Base-by-base conservation (phyloP, 2,329 filamentous ascomycete species). In the Colletotrichum musicola region DNA sequence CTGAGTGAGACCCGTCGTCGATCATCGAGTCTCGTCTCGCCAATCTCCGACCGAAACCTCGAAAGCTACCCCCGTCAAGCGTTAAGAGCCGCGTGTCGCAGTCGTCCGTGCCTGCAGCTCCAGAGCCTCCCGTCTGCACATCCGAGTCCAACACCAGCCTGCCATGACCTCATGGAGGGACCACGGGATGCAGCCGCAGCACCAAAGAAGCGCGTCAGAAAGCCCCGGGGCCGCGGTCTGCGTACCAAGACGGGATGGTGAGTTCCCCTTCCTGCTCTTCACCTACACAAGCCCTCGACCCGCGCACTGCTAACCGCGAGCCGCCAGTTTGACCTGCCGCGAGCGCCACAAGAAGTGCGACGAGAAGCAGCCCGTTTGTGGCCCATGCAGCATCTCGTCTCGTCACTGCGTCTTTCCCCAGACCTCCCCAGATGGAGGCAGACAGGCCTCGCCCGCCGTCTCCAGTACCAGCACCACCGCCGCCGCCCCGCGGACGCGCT, bases 311-410 rank as follows among this genome's bases (percentile, higher is more conserved):
- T 22, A 44, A 64, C 44, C 38, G 14, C 5, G 13, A 44, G 7
- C 42, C 13, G 62, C 30, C 70, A 83, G 80, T 70, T 74, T 82
- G 51, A 82, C 81, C 14, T 85, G 83, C 72, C 80, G 82, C 56
- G 78, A 78, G 66, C 76, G 84, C 64, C 81, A 85, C 68, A 83
- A 85, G 73, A 86, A 86, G 75, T 86, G 84, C 72, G 83, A 85
- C 70, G 84, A 86, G 75, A 76, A 76, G 42, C 81, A 71, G 46
- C 73, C 73, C 2, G 58, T 73, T 18, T 75, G 74, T 55, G 73
- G 73, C 14, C 73, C 74, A 16, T 75, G 74, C 62, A 70, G 61
- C 30, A 67, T 73, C 27, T 73, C 73, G 38, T 70, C 61, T 38
- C 73, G 74, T 30, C 51, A 68, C 12, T 76, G 74, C 49, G 69